These are phyloP conservation scores for Exophiala calicioides DNA, from an alignment of 2,329 filamentous ascomycete species.

Conservation along the genomic window DNA sequence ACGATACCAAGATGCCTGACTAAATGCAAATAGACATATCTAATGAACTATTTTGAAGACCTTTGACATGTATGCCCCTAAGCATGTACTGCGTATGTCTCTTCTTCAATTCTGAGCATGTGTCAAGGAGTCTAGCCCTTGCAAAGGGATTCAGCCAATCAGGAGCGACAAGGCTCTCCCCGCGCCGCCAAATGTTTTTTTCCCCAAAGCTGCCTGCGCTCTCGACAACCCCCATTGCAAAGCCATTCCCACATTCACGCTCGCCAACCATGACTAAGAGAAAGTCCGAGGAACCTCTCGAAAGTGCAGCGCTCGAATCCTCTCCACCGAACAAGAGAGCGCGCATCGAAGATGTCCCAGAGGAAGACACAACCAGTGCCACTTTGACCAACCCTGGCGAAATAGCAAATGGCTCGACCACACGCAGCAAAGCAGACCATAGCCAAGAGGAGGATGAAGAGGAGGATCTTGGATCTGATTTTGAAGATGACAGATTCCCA, in stretches of 20 bases:
- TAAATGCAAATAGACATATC: neutral
- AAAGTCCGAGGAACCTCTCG: conserved; percentile 47
- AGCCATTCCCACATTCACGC: too few relatives aligned
- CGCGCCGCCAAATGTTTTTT: conserved; percentile 10
- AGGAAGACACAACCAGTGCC: conserved; percentile 23
- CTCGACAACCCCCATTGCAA: neutral
- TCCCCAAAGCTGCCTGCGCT: neutral
- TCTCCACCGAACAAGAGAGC: conserved; percentile 50
- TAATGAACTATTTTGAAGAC: neutral
- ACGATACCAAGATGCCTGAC: too few relatives aligned
- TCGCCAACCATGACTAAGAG: conserved; percentile 51
- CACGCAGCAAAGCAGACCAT: conserved; percentile 10
- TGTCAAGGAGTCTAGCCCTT: too few relatives aligned
- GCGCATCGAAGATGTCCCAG: conserved; percentile 41
- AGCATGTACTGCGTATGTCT: too few relatives aligned
- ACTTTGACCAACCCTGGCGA: conserved; percentile 1
- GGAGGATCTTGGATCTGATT: conserved; percentile 37
- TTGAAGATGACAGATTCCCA: conserved; percentile 41
- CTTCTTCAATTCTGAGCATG: too few relatives aligned
- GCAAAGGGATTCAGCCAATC: too few relatives aligned
- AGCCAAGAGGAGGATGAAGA: conserved; percentile 38
- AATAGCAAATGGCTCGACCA: conserved; percentile 6
- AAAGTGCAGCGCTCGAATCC: conserved; percentile 36
- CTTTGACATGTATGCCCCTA: too few relatives aligned
- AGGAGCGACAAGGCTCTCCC: conserved; percentile 15